Evolutionary conservation across 2,329 filamentous ascomycete genomes (phyloP).

Genomic region (Fusarium sp.): DNA sequence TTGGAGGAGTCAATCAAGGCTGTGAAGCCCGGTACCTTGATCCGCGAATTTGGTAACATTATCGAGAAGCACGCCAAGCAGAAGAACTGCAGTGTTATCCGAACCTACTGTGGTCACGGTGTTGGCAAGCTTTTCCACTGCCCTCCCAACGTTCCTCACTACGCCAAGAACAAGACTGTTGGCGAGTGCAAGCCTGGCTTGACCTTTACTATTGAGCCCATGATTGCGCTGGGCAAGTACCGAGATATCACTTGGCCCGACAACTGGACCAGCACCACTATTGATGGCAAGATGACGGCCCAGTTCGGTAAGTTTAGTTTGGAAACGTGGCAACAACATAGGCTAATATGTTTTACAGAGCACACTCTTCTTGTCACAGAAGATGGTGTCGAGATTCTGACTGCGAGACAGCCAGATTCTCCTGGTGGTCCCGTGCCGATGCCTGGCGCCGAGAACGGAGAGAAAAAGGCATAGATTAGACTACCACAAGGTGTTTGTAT

Average conservation of each 20-base stretch:
- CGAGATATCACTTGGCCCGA: slow-evolving; percentile 97
- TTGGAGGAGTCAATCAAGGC: slow-evolving; percentile 90
- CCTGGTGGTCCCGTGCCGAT: slow-evolving; percentile 79
- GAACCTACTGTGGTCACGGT: slow-evolving; percentile 96
- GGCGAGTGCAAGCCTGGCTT: slow-evolving; percentile 95
- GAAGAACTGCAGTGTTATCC: slow-evolving; percentile 88
- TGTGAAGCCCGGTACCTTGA: slow-evolving; percentile 92
- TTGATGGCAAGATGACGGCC: slow-evolving; percentile 88
- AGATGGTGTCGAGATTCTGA: slow-evolving; percentile 84
- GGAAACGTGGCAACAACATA: too few species aligned
- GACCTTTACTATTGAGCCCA: slow-evolving; percentile 99
- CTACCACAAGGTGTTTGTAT: slow-evolving; percentile 11
- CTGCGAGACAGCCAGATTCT: slow-evolving; percentile 77
- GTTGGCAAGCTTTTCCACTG: slow-evolving; percentile 95
- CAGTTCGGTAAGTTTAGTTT: slow-evolving; percentile 79
- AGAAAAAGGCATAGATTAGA: slow-evolving; percentile 29
- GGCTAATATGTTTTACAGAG: slow-evolving; percentile 62
- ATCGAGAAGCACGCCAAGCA: slow-evolving; percentile 96
- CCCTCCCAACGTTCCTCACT: slow-evolving; percentile 94
- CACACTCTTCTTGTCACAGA: slow-evolving; percentile 88
- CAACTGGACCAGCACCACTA: slow-evolving; percentile 96
- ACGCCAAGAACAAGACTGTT: slow-evolving; percentile 98
- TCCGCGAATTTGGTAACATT: slow-evolving; percentile 92
- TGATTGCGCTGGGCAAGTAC: slow-evolving; percentile 94
- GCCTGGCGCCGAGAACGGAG: slow-evolving; percentile 54